Base-by-base conservation (phyloP, 23 red algal species). In the Cyanidioschyzon merolae region DNA sequence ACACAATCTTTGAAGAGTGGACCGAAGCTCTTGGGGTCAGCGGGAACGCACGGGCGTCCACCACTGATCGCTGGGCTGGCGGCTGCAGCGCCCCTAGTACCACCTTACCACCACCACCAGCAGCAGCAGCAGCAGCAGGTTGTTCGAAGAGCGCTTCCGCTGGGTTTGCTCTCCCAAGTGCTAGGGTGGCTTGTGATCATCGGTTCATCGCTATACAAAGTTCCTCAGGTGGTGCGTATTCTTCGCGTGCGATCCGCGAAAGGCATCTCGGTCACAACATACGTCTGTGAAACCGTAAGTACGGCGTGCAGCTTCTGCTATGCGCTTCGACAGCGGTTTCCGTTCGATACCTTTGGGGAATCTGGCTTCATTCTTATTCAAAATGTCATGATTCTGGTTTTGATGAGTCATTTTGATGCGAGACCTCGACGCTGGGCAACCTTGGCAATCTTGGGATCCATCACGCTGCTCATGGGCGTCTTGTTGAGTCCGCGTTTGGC, bases 331-430 rank as follows among this genome's bases (percentile, higher is more conserved):
- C 39, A 74, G 21, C 21, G 39, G 2, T 91, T 98, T 41, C 94
- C 94, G 12, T 98, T 91, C 63, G 79, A 85, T 34, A 98, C 94
- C 0, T 98, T 86, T 67, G 94, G 88, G 38, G 94, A 98, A 59
- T 50, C 39, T 38, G 77, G 84, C 0, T 98, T 90, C 54, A 88
- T 98, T 41, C 75, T 87, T 58, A 31, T 89, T 15, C 94, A 98
- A 58, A 98, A 98, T 75, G 24, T 79, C 3, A 38, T 86, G 24
- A 84, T 98, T 35, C 36, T 90, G 12, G 50, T 41, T 3, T 68
- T 91, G 63, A 87, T 98, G 45, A 54, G 75, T 25, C 45, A 75
- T 27, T 96, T 85, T 57, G 37, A 40, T 0, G 35, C 1, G 17
- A 0, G 1, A 17, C 50, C 12, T 2, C 75, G 2, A 1, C 30